phyloP scores from a whole-genome alignment of 345 rosid species.

The Isatis tinctoria region DNA sequence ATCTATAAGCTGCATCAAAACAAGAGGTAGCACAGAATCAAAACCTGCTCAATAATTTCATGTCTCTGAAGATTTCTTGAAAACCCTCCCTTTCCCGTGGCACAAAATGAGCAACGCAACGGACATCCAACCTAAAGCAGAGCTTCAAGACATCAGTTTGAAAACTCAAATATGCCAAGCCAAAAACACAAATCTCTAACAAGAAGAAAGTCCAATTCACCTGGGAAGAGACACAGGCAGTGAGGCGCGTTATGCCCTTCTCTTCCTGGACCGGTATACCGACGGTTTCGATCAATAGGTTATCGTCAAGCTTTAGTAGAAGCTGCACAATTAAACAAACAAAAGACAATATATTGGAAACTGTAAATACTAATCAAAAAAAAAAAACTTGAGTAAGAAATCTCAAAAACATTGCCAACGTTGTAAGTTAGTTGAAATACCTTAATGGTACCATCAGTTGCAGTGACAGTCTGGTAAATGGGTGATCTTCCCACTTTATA shows the following conservation, averaged over 20 bases:
- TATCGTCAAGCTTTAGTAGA: slow-evolving; percentile 75
- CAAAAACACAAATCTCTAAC: slow-evolving; percentile 8
- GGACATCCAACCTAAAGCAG: slow-evolving; percentile 89
- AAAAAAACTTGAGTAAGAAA: background rate
- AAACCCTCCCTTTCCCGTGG: slow-evolving; percentile 97
- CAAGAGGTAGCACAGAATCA: background rate
- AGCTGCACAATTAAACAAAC: slow-evolving; percentile 43
- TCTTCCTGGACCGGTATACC: slow-evolving; percentile 87
- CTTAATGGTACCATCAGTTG: slow-evolving; percentile 95
- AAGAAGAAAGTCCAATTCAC: slow-evolving; percentile 30
- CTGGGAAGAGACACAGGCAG: slow-evolving; percentile 97
- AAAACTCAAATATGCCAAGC: background rate
- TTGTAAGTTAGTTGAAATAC: slow-evolving; percentile 27
- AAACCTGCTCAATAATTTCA: slow-evolving; percentile 92
- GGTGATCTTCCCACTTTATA: slow-evolving; percentile 87
- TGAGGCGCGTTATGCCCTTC: slow-evolving; percentile 79
- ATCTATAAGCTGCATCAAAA: slow-evolving; percentile 9
- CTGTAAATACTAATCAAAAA: background rate
- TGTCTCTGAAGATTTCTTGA: slow-evolving; percentile 87
- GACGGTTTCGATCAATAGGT: slow-evolving; percentile 89
- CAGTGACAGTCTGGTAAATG: slow-evolving; percentile 58
- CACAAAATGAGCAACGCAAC: slow-evolving; percentile 94
- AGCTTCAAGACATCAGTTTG: slow-evolving; percentile 8
- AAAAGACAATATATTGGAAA: background rate
- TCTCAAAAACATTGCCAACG: slow-evolving; percentile 1